phyloP scores from a whole-genome alignment of 2,329 filamentous ascomycete genomes.

The Falciphora oryzae region DNA sequence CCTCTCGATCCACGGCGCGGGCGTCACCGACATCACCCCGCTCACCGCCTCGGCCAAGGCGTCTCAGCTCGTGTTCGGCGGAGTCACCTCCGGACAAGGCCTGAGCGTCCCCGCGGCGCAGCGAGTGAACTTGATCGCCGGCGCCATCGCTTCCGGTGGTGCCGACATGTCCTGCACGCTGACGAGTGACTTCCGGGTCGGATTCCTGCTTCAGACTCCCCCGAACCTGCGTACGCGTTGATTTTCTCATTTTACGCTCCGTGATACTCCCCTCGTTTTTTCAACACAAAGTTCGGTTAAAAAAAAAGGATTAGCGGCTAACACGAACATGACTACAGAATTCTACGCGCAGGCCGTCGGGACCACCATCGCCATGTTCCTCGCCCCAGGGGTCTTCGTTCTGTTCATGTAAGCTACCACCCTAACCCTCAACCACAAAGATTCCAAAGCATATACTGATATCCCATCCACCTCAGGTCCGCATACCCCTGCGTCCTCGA shows the following conservation, averaged over 20 bases:
- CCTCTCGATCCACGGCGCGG: slow-evolving; percentile 34
- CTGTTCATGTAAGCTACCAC: slow-evolving; percentile 29
- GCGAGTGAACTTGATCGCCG: slow-evolving; percentile 9
- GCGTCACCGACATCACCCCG: slow-evolving; percentile 42
- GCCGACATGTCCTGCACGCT: slow-evolving; percentile 27
- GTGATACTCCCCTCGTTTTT: too few relatives aligned
- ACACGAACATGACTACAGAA: slow-evolving; percentile 22
- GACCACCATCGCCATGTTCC: slow-evolving; percentile 44
- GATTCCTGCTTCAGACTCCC: slow-evolving; percentile 44
- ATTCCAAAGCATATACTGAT: neutral
- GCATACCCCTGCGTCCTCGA: slow-evolving; percentile 50
- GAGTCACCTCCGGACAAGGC: slow-evolving; percentile 39
- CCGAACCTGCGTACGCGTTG: slow-evolving; percentile 21
- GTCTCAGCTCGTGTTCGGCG: slow-evolving; percentile 45
- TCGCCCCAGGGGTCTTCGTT: slow-evolving; percentile 47
- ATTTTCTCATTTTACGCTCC: too few relatives aligned
- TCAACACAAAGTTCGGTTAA: too few relatives aligned
- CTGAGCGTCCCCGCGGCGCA: slow-evolving; percentile 23
- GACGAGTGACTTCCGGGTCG: slow-evolving; percentile 44
- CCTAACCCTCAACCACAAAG: neutral
- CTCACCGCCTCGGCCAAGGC: slow-evolving; percentile 45
- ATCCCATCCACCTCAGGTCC: slow-evolving; percentile 13
- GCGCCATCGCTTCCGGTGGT: slow-evolving; percentile 2
- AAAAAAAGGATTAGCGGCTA: slow-evolving; percentile 17
- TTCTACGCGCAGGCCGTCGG: slow-evolving; percentile 46